Percentiles rank a stretch among this genome's conserved stretches.
Conservation (phyloP, 2,329 filamentous ascomycete species). For the Monosporascus sp. region DNA sequence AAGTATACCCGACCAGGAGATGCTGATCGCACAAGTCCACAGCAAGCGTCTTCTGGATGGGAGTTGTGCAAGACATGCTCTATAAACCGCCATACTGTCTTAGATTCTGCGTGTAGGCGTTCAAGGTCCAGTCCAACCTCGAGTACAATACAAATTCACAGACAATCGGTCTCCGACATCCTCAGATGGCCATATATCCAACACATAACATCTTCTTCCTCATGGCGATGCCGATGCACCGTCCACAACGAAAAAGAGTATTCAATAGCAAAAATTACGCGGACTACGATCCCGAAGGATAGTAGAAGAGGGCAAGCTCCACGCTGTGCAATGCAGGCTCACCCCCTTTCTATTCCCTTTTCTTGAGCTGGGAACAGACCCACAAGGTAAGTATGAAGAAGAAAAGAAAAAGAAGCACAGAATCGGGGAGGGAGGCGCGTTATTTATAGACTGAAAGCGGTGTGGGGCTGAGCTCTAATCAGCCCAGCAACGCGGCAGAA, state of each 20-base stretch:
- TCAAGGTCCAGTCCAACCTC: too few species aligned
- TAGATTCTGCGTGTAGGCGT: too few species aligned
- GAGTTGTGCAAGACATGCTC: too few species aligned
- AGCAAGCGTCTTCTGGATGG: too few species aligned
- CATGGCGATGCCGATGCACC: conserved; percentile 25
- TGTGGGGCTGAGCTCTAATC: conserved; percentile 1
- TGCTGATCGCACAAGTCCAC: too few species aligned
- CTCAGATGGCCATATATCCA: too few species aligned
- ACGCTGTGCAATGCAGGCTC: conserved; percentile 55
- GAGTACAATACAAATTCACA: too few species aligned
- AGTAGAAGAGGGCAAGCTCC: conserved; percentile 37
- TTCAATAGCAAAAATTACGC: conserved; percentile 31
- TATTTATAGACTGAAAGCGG: conserved; percentile 9
- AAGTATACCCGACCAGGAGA: too few species aligned
- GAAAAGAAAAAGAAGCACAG: conserved; percentile 12
- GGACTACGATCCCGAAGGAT: conserved; percentile 27
- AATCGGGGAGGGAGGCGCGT: conserved; percentile 3
- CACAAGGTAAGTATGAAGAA: conserved; percentile 34
- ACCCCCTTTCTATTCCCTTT: conserved; percentile 21
- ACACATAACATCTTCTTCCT: conserved; percentile 25
- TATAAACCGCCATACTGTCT: too few species aligned
- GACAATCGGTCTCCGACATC: too few species aligned
- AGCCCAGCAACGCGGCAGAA: neutral
- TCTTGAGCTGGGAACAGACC: conserved; percentile 21
- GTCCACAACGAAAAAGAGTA: conserved; percentile 32